These are phyloP conservation scores for Sanghuangporus weigelae DNA, from an alignment of 1,284 basidiomycete species.

Conservation along the genomic window DNA sequence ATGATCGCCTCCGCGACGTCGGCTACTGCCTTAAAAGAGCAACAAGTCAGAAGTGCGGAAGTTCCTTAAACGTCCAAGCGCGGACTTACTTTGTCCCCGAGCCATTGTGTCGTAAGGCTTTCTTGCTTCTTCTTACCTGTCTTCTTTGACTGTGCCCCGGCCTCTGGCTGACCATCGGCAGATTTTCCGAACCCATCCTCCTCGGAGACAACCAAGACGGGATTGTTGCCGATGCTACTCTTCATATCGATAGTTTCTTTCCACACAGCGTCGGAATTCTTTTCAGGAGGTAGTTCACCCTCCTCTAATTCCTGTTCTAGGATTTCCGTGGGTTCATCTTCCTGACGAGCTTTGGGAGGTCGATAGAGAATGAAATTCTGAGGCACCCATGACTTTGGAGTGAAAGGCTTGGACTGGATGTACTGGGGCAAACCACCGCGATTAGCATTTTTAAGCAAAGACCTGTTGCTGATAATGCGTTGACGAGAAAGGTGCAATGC, in stretches of 20 bases:
- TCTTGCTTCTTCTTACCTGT: constrained; percentile 41
- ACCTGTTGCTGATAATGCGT: constrained; percentile 67
- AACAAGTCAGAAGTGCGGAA: constrained; percentile 8
- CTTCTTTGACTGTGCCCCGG: constrained; percentile 25
- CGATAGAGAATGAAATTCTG: constrained; percentile 35
- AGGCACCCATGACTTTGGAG: constrained; percentile 59
- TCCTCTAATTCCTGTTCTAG: constrained; percentile 12
- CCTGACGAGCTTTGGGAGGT: constrained; percentile 16
- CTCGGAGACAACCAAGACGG: neutral
- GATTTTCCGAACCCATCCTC: neutral
- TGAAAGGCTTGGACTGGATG: constrained; percentile 68
- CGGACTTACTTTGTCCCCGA: constrained; percentile 67
- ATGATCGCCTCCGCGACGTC: constrained; percentile 80
- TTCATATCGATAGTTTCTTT: neutral
- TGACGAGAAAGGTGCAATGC: constrained; percentile 58
- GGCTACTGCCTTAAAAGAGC: constrained; percentile 56
- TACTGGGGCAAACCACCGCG: constrained; percentile 57
- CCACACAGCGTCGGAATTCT: neutral
- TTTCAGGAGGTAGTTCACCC: constrained; percentile 6
- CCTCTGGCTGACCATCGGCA: constrained; percentile 15
- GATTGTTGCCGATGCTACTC: neutral
- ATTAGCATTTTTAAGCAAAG: constrained; percentile 51
- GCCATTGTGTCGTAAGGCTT: constrained; percentile 42
- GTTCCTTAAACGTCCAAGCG: neutral
- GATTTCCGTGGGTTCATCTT: constrained; percentile 8